phyloP scores from a whole-genome alignment of 2,329 filamentous ascomycete species.

The Penicillium sp. region DNA sequence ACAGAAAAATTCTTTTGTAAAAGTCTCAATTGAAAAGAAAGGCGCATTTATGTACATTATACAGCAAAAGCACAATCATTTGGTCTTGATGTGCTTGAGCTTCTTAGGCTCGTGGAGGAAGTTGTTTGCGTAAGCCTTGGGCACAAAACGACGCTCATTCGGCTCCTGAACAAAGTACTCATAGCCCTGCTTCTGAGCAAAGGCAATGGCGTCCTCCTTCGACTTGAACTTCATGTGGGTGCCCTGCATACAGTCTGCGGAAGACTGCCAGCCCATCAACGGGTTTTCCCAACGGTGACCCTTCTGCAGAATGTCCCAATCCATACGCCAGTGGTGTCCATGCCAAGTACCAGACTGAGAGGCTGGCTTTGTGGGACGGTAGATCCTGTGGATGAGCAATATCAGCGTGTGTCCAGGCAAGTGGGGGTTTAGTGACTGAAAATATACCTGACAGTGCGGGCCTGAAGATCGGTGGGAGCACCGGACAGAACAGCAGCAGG shows the following conservation, averaged over 20 bases:
- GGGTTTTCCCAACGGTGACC: conserved; percentile 98
- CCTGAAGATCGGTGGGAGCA: conserved; percentile 89
- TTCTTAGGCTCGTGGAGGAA: conserved; percentile 82
- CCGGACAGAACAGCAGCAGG: conserved; percentile 86
- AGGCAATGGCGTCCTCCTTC: conserved; percentile 91
- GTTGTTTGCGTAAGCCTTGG: conserved; percentile 97
- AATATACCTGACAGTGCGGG: conserved; percentile 81
- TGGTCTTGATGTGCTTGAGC: conserved; percentile 81
- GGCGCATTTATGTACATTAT: conserved; percentile 38
- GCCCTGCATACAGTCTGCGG: conserved; percentile 90
- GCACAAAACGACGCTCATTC: conserved; percentile 76
- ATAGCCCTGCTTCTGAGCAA: conserved; percentile 98
- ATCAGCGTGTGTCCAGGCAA: conserved; percentile 6
- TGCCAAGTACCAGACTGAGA: conserved; percentile 93
- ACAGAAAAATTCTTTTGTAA: neutral
- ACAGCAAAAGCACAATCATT: conserved; percentile 54
- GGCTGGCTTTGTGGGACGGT: conserved; percentile 84
- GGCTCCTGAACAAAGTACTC: conserved; percentile 99
- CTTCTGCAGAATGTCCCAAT: conserved; percentile 91
- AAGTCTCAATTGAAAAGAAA: conserved; percentile 17
- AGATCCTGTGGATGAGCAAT: conserved; percentile 64
- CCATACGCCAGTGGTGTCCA: conserved; percentile 87
- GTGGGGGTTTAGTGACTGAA: neutral
- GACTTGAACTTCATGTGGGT: conserved; percentile 84
- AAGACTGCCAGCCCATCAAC: conserved; percentile 98